Evolutionary conservation across 31 red algal species (phyloP), one percentile per base, ranked within the genome.

Genomic region (Asparagopsis taxiformis): DNA sequence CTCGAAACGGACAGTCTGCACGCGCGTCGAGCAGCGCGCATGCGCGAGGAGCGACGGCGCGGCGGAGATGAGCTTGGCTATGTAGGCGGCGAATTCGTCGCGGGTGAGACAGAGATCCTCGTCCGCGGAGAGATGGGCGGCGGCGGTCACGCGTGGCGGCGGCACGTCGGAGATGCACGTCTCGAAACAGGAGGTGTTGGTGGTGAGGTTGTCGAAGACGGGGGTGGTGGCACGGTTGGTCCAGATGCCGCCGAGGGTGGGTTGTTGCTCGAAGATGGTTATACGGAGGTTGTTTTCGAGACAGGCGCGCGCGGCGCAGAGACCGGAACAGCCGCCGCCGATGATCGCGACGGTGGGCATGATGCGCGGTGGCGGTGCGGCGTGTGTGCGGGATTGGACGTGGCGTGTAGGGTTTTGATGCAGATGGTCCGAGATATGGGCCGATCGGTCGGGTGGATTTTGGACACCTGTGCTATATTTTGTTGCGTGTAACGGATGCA

Each of bases 201-300:
- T 67, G 9, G 62, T 67, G 17, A 48, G 62, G 31, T 48, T 49
- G 38, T 67, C 38, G 38, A 67, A 67, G 38, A 67, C 38, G 8
- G 62, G 62, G 15, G 62, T 50, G 38, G 44, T 0, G n/a, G n/a
- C n/a, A 13, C 50, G 38, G 11, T 1, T 50, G 38, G 62, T 49
- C 62, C 62, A 67, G 1, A 67, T 67, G 25, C 37, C 37, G 7
- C 37, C 62, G 1, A 24, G 62, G 13, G 29, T 0, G 29, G 62
- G 26, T 1, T 24, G 36, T 1, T 1, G 37, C 1, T 67, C 62
- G 20, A 44, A 67, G 37, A 67, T 43, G 1, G 17, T 19, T 20
- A 67, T 13, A 3, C 8, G 10, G 4, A 65, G 61, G 25, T 31
- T 1, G 2, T 5, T 33, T 8, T 39, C 31, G 1, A 65, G 4